Evolutionary conservation across 2,329 filamentous ascomycete species (phyloP).

Genomic region (Fonsecaea monophora): DNA sequence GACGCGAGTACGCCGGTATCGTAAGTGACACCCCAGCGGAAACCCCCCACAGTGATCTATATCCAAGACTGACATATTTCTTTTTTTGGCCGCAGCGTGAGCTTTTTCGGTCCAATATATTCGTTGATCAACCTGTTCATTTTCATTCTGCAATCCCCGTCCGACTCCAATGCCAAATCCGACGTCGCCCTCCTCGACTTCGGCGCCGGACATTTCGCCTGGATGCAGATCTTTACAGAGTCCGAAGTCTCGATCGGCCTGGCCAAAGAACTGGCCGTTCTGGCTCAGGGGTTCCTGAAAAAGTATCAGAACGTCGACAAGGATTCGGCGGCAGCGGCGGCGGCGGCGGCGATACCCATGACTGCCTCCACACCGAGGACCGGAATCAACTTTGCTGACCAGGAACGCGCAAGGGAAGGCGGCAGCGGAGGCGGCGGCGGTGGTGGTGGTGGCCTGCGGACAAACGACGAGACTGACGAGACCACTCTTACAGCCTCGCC

Average conservation of each 20-base stretch:
- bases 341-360: too few species aligned
- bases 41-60: background rate
- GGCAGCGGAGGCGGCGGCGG: too few species aligned
- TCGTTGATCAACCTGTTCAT: constrained; percentile 21
- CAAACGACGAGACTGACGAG: too few species aligned
- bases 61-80: background rate
- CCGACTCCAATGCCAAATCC: background rate
- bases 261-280: background rate
- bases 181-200: constrained; percentile 7
- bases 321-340: background rate
- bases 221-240: constrained; percentile 1
- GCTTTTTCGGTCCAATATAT: constrained; percentile 9
- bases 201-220: constrained; percentile 9
- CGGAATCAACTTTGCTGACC: too few species aligned
- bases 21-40: constrained; percentile 7
- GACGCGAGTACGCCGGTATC: constrained; percentile 10
- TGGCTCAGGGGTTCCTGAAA: constrained; percentile 1
- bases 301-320: background rate
- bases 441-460: too few species aligned
- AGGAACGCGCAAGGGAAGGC: too few species aligned
- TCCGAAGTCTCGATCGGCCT: background rate
- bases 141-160: background rate
- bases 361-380: too few species aligned
- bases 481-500: too few species aligned
- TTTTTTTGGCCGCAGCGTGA: constrained; percentile 5